Evolutionary conservation across 73 alveolate species (phyloP).

Genomic region (Paramecium tetraurelia): DNA sequence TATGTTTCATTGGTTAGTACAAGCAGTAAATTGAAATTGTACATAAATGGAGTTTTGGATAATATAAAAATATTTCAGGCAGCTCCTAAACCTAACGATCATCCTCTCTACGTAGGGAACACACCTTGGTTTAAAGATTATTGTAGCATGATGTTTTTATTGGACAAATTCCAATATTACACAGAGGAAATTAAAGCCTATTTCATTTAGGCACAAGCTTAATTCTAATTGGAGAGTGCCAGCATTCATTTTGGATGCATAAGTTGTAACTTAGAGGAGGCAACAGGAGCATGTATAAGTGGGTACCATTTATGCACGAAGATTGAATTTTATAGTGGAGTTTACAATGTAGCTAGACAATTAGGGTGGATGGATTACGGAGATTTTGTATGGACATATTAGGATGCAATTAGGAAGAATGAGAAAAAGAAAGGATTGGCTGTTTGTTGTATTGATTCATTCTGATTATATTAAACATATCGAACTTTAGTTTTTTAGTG

Average conservation of each 20-base stretch:
- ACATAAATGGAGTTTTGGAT: conserved; percentile 81
- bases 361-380: conserved; percentile 76
- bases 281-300: conserved; percentile 67
- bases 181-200: conserved; percentile 65
- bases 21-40: conserved; percentile 56
- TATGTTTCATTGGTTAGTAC: conserved; percentile 68
- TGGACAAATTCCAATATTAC: conserved; percentile 73
- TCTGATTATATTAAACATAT: not conserved
- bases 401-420: conserved; percentile 36
- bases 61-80: conserved; percentile 54
- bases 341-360: conserved; percentile 66
- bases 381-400: conserved; percentile 58
- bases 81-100: conserved; percentile 54
- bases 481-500: not conserved
- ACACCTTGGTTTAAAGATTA: conserved; percentile 70
- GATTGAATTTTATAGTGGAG: conserved; percentile 79
- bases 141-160: conserved; percentile 61
- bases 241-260: conserved; percentile 75
- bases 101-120: conserved; percentile 69
- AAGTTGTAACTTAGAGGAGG: conserved; percentile 67
- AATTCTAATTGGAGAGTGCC: conserved; percentile 69
- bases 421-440: conserved; percentile 53
- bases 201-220: conserved; percentile 66
- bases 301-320: conserved; percentile 83
- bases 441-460: conserved; percentile 56